Percentiles rank a stretch among this genome's conserved stretches.
phyloP scores from a whole-genome alignment of 129 eudicot species.

The Pittosporum tobira region DNA sequence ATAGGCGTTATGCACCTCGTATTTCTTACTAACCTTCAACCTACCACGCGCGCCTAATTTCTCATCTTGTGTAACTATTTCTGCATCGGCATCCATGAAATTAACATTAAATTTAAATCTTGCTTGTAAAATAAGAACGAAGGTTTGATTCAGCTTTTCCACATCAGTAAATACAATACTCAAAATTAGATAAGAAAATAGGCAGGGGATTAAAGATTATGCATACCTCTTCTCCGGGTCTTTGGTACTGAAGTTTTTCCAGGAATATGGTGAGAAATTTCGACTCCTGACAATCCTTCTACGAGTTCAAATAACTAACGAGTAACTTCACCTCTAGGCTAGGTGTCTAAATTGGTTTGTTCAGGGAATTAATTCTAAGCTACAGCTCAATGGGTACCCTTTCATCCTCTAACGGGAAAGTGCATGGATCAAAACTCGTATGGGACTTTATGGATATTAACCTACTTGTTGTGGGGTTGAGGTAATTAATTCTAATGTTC shows the following conservation, averaged over 20 bases:
- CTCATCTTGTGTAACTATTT: slow-evolving; percentile 1
- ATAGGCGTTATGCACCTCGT: slow-evolving; percentile 17
- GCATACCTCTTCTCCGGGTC: slow-evolving; percentile 3
- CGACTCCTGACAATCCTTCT: neutral
- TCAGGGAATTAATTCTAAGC: neutral
- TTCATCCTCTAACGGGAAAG: too few relatives aligned
- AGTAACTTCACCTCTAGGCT: neutral
- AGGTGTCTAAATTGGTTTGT: neutral
- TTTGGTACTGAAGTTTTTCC: neutral
- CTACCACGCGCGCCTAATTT: neutral
- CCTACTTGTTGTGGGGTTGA: too few relatives aligned
- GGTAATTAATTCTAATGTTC: too few relatives aligned
- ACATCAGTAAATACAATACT: neutral
- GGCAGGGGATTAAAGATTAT: neutral
- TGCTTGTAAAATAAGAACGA: neutral
- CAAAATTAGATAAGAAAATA: neutral
- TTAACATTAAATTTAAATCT: neutral
- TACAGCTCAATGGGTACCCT: too few relatives aligned
- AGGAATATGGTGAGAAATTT: neutral
- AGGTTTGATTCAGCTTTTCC: neutral
- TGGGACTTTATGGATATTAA: too few relatives aligned
- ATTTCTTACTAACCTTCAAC: slow-evolving; percentile 4
- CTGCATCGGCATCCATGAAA: slow-evolving; percentile 5
- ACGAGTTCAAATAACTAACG: neutral
- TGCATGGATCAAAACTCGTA: too few relatives aligned